Evolutionary conservation across 805 yeast species (phyloP), one percentile per base, ranked within the genome.

Genomic region (Schwanniomyces yamadae): DNA sequence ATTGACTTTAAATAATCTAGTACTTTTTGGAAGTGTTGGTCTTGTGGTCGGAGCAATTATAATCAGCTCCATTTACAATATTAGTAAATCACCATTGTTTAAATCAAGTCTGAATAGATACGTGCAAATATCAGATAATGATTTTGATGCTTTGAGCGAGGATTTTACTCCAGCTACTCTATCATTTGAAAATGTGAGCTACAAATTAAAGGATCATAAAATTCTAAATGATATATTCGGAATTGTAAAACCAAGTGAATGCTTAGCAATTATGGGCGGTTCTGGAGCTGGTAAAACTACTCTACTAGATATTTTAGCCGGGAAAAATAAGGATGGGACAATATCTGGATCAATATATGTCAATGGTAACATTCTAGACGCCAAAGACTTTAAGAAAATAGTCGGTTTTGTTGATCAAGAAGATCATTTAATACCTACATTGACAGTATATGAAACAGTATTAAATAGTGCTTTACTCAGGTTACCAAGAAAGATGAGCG

Each of bases 241-340:
- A 7, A 48, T 78, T 10, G 95, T 82, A 3, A 77, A 78, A 34
- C 95, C 97, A 2, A 84, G 96, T 24, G 89, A 89, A 55, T 84
- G 95, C 42, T 59, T 89, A 55, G 98, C 99, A 0, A 88, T 93
- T 27, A 87, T 93, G 95, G 99, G 99, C 28, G 97, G 97, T 1
- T 90, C 97, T 0, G 99, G 99, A 33, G 98, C 99, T 10, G 99
- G 99, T 34, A 93, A 93, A 56, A 91, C 99, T 1, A 91, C 99
- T 0, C 63, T 93, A 28, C 66, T 93, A 34, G 99, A 93, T 54
- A 89, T 93, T 40, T 66, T 93, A 37, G 98, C 98, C 0, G 84
- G 82, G 31, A 93, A 91, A 55, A 77, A 80, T 54, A 93, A 91
- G 54, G 73, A 80, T 22, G 99, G 99, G 2, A 43, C 46, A 1